phyloP scores from a whole-genome alignment of 495 filamentous ascomycete species.

The Xylaria telfairii region DNA sequence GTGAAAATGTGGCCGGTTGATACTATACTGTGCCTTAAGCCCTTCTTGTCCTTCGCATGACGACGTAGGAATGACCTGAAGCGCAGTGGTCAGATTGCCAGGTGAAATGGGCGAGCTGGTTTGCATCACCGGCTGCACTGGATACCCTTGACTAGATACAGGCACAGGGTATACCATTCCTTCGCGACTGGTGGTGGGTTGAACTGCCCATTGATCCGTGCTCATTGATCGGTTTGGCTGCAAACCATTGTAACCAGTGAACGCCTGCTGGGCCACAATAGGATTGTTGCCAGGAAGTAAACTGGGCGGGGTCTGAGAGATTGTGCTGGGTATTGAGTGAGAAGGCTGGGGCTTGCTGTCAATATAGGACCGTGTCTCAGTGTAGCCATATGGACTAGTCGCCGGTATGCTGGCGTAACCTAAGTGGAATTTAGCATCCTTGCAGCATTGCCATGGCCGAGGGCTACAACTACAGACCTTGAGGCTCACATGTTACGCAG shows the following conservation, averaged over 20 bases:
- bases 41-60: constrained; percentile 7
- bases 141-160: constrained; percentile 38
- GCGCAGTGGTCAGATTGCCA: constrained; percentile 29
- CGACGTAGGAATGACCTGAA: constrained; percentile 16
- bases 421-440: constrained; percentile 37
- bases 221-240: constrained; percentile 45
- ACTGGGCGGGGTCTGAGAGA: constrained; percentile 36
- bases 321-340: constrained; percentile 32
- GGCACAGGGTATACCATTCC: constrained; percentile 53
- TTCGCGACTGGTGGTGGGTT: constrained; percentile 47
- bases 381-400: constrained; percentile 43
- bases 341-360: constrained; percentile 41
- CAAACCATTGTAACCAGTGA: constrained; percentile 49
- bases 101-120: constrained; percentile 31
- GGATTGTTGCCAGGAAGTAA: constrained; percentile 42
- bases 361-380: constrained; percentile 35
- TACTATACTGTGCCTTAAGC: constrained; percentile 27
- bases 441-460: constrained; percentile 7
- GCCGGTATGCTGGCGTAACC: constrained; percentile 42
- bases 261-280: constrained; percentile 41
- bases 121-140: constrained; percentile 31
- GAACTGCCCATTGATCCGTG: constrained; percentile 39
- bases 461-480: constrained; percentile 38
- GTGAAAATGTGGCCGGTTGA: constrained; percentile 18
- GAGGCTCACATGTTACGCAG: constrained; percentile 47